Percentiles rank a stretch among this genome's conserved stretches.
phyloP scores from a whole-genome alignment of 805 yeast species.

The Zygoascus tannicola region DNA sequence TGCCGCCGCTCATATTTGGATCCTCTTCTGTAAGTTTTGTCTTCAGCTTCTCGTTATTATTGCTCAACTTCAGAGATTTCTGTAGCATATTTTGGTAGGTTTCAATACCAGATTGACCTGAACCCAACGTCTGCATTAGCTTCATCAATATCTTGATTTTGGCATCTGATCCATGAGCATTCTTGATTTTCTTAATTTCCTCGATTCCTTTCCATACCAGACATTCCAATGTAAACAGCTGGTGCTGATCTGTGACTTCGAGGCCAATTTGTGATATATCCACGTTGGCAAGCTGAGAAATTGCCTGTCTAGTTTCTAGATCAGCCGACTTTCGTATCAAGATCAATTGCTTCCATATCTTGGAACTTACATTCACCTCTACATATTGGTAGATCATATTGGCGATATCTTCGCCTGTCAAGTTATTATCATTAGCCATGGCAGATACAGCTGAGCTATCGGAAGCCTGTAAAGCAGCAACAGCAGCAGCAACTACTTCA shows the following conservation, averaged over 20 bases:
- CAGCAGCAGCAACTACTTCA: slow-evolving; percentile 26
- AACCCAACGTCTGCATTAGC: slow-evolving; percentile 40
- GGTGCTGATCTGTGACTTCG: slow-evolving; percentile 23
- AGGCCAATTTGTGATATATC: slow-evolving; percentile 37
- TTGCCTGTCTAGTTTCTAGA: slow-evolving; percentile 19
- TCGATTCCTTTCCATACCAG: slow-evolving; percentile 43
- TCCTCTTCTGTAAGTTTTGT: slow-evolving; percentile 2
- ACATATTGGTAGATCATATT: slow-evolving; percentile 57
- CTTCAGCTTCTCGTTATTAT: not conserved
- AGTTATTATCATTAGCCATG: slow-evolving; percentile 20
- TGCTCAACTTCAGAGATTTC: slow-evolving; percentile 6
- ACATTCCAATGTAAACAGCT: slow-evolving; percentile 31
- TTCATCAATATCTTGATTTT: slow-evolving; percentile 33
- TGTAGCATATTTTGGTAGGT: not conserved
- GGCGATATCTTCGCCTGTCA: slow-evolving; percentile 33
- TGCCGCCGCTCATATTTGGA: not conserved
- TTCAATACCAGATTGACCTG: slow-evolving; percentile 6
- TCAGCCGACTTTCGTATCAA: slow-evolving; percentile 22
- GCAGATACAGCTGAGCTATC: slow-evolving; percentile 20
- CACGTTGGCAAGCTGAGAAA: slow-evolving; percentile 23
- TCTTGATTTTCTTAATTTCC: slow-evolving; percentile 39
- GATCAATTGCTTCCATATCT: slow-evolving; percentile 47
- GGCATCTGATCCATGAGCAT: slow-evolving; percentile 19
- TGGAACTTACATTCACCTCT: slow-evolving; percentile 58
- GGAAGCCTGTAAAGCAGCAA: slow-evolving; percentile 28